These are phyloP conservation scores for Panicum hallii DNA, from an alignment of 202 grass and related monocot species.

Conservation along the genomic window DNA sequence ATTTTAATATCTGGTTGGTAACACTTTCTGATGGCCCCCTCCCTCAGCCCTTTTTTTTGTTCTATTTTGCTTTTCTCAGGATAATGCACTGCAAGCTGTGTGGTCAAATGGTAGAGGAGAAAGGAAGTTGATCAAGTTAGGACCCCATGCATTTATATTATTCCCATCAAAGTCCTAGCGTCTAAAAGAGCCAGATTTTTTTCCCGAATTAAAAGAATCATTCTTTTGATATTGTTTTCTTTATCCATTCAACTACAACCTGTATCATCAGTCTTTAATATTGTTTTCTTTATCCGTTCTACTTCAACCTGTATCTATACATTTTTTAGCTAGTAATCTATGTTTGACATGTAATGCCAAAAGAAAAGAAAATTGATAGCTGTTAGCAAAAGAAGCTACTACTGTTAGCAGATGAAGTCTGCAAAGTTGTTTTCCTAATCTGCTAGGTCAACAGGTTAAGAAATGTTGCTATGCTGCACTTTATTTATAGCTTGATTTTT, in stretches of 20 bases:
- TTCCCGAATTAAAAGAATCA: too few relatives aligned
- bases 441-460: not conserved
- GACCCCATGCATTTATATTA: slow-evolving; percentile 30
- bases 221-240: too few relatives aligned
- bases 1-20: slow-evolving; percentile 12
- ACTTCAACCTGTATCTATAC: not conserved
- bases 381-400: not conserved
- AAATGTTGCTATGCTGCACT: not conserved
- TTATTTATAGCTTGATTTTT: not conserved
- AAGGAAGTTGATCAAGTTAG: slow-evolving; percentile 60
- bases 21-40: slow-evolving; percentile 5
- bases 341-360: not conserved
- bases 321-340: not conserved
- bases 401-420: not conserved
- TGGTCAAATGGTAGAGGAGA: slow-evolving; percentile 53
- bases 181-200: not conserved
- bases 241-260: too few relatives aligned
- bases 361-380: not conserved
- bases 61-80: slow-evolving; percentile 32
- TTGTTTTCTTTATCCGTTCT: slow-evolving; percentile 14
- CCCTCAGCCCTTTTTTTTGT: not conserved
- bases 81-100: slow-evolving; percentile 63
- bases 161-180: not conserved
- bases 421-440: not conserved
- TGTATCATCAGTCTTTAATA: not conserved